phyloP scores from a whole-genome alignment of 2,329 filamentous ascomycete genomes.

The Colletotrichum sp. region DNA sequence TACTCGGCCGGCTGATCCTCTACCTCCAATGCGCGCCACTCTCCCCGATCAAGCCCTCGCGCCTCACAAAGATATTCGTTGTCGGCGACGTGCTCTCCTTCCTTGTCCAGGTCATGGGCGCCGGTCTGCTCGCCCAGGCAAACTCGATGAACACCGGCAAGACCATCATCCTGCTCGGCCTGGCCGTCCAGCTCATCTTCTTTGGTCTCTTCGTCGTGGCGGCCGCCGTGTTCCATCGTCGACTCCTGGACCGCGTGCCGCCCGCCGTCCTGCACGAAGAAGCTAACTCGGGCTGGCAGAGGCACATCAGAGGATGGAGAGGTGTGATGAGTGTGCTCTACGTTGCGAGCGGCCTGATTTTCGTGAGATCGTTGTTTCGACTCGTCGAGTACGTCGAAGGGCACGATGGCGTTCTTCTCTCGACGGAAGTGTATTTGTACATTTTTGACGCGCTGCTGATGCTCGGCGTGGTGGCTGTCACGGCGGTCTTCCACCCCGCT shows the following conservation, averaged over 20 bases:
- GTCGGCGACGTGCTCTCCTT: slow-evolving; percentile 16
- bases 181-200: slow-evolving; percentile 56
- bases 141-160: slow-evolving; percentile 31
- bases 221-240: slow-evolving; percentile 44
- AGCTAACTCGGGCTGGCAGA: slow-evolving; percentile 12
- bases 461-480: slow-evolving; percentile 22
- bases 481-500: not conserved
- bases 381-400: slow-evolving; percentile 46
- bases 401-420: slow-evolving; percentile 33
- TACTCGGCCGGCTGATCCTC: slow-evolving; percentile 5
- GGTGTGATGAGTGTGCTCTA: slow-evolving; percentile 44
- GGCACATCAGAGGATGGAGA: slow-evolving; percentile 8
- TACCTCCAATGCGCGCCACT: not conserved
- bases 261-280: not conserved
- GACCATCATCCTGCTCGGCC: slow-evolving; percentile 51
- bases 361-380: slow-evolving; percentile 47
- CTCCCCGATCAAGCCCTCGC: slow-evolving; percentile 28
- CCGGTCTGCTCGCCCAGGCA: not conserved
- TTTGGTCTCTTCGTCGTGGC: slow-evolving; percentile 54
- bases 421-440: slow-evolving; percentile 39
- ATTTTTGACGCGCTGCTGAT: slow-evolving; percentile 42
- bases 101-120: not conserved
- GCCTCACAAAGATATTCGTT: slow-evolving; percentile 22
- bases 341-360: slow-evolving; percentile 45
- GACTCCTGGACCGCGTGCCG: not conserved